phyloP scores from a whole-genome alignment of 768 basidiomycete genomes.

The Dioszegia aurantiaca region DNA sequence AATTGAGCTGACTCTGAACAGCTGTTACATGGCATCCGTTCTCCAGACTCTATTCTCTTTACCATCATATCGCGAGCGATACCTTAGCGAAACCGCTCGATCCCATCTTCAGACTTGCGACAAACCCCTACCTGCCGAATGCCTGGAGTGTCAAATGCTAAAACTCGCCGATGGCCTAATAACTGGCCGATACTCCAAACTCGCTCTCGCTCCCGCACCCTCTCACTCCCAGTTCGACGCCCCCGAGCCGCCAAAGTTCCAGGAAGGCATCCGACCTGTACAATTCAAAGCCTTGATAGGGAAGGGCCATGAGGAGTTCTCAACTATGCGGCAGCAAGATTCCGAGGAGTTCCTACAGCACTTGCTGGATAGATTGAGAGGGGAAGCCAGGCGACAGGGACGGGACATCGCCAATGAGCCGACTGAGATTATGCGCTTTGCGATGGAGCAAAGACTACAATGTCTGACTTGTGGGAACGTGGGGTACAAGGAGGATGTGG shows the following conservation, averaged over 20 bases:
- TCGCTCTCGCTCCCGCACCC: slow-evolving; percentile 53
- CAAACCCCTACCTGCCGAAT: slow-evolving; percentile 69
- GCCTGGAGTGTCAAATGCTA: slow-evolving; percentile 91
- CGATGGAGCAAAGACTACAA: slow-evolving; percentile 79
- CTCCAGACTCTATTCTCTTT: slow-evolving; percentile 83
- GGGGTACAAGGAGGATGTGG: slow-evolving; percentile 71
- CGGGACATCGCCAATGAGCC: slow-evolving; percentile 58
- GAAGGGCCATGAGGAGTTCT: slow-evolving; percentile 87
- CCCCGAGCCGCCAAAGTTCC: slow-evolving; percentile 58
- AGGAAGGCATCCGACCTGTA: slow-evolving; percentile 75
- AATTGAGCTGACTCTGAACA: slow-evolving; percentile 44
- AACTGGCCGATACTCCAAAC: slow-evolving; percentile 80
- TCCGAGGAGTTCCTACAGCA: slow-evolving; percentile 90
- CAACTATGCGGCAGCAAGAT: slow-evolving; percentile 96
- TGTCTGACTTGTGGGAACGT: slow-evolving; percentile 76
- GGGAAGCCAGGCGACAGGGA: slow-evolving; percentile 51
- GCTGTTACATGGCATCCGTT: slow-evolving; percentile 96
- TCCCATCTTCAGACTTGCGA: slow-evolving; percentile 65
- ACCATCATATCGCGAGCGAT: slow-evolving; percentile 70
- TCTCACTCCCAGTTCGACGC: slow-evolving; percentile 36
- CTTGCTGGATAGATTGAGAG: slow-evolving; percentile 68
- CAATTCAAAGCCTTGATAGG: slow-evolving; percentile 87
- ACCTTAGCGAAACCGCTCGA: slow-evolving; percentile 56
- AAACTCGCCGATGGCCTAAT: slow-evolving; percentile 90
- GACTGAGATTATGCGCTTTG: slow-evolving; percentile 74